phyloP scores from a whole-genome alignment of 2,329 filamentous ascomycete species.

The Thermothelomyces thermophilus region DNA sequence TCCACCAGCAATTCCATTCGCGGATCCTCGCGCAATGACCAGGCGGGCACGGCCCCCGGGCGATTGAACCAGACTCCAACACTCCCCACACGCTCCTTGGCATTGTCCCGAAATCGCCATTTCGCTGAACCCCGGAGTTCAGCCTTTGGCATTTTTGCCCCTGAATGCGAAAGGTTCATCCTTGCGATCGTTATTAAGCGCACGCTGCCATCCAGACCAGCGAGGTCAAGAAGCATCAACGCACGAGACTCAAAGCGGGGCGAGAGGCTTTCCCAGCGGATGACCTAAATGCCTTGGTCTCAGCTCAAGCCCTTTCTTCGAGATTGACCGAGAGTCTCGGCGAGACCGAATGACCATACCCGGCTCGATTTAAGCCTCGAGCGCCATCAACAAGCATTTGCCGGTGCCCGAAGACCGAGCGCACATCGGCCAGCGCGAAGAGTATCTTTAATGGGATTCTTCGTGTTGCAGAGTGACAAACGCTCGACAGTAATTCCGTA shows the following conservation, averaged over 20 bases:
- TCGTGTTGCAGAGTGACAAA: no score
- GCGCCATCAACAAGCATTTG: no score
- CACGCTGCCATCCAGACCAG: no score
- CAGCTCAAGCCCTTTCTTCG: conserved; percentile 2
- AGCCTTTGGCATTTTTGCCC: neutral
- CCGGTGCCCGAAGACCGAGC: no score
- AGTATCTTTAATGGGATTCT: neutral
- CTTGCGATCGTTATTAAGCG: neutral
- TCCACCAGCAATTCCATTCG: neutral
- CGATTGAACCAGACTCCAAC: neutral
- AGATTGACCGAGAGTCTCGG: neutral
- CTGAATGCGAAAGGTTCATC: neutral
- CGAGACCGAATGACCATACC: neutral
- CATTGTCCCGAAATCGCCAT: neutral
- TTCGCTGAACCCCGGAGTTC: neutral
- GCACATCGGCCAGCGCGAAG: no score
- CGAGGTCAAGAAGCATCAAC: no score
- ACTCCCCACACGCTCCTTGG: neutral
- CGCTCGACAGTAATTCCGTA: neutral
- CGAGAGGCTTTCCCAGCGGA: no score
- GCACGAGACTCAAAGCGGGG: no score
- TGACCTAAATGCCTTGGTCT: no score
- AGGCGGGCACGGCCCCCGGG: neutral
- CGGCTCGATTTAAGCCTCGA: no score
- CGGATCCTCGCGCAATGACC: neutral